Base-by-base conservation (phyloP, 1,139 yeast genomes). In the Candida labiduridarum region DNA sequence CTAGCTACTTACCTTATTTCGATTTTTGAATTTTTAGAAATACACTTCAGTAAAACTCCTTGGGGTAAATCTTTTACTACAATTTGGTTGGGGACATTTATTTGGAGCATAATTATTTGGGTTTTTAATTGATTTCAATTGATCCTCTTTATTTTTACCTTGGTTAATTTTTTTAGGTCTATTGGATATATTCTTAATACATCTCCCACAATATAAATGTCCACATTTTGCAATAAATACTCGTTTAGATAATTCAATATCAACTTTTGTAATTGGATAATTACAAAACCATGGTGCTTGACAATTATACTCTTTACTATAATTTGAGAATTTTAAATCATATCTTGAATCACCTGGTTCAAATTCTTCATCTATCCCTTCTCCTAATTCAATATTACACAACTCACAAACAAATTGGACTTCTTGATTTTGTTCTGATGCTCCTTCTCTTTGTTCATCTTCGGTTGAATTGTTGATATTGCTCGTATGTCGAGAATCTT, bases 191-290 rank as follows among this genome's bases (percentile, higher is more conserved):
- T 78, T 78, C 58, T 80, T 81, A 16, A 87, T 88, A 69, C 97
- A 91, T 48, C 94, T 69, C 1, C 96, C 97, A 66, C 97, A 91
- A 63, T 82, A 91, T 1, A 85, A 79, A 69, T 91, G 97, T 0
- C 97, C 97, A 71, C 97, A 91, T 53, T 70, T 72, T 0, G 92
- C 79, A 29, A 80, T 78, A 62, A 86, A 90, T 4, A 87, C 80
- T 53, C 94, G 76, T 60, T 78, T 83, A 1, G 94, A 85, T 33
- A 89, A 69, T 48, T 80, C 85, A 33, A 71, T 63, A 59, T 89
- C 96, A 1, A 73, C 74, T 8, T 72, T 76, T 0, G 86, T 77
- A 12, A 85, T 69, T 34, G 73, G 71, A 25, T 67, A 62, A 14
- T 72, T 59, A 47, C 85, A 80, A 57, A 83, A 85, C 79, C 87